Base-by-base conservation (phyloP, 176 grass and related monocot species). In the Chrysopogon serrulatus region DNA sequence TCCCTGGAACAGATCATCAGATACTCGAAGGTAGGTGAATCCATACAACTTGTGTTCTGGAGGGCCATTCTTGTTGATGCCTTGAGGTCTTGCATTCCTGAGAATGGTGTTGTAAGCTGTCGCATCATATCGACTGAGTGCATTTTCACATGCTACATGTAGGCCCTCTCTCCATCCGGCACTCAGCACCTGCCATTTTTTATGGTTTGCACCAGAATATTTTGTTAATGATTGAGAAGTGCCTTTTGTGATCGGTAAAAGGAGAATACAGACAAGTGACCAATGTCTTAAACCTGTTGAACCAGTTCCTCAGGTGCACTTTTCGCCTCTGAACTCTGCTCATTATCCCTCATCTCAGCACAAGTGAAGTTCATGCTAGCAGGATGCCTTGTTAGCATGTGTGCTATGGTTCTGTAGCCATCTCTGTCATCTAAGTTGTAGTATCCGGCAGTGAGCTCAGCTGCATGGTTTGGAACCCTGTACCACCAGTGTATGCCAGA, bases 401-500 rank as follows among this genome's bases (percentile, higher is more conserved):
- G 85, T 28, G 92, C 92, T 74, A 95, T 86, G 42, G 95, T 89
- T 90, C 84, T 87, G 82, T 98, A 98, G 28, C 95, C 92, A 13
- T 98, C 95, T 81, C 90, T 86, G 26, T 92, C 66, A 77, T 85
- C 92, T 69, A 90, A 61, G 76, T 95, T 93, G 83, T 98, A 93
- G 79, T 93, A 98, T 17, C 93, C 93, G 0, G 96, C 86, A 36
- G 93, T 95, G 47, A 98, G 88, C 88, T 98, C 93, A 41, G 93
- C 96, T 68, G 96, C 96, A 10, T 98, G 96, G 79, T 78, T 95
- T 14, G 91, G 86, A 90, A 88, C 86, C 33, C 11, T 86, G 39
- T 98, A 98, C 92, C 92, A 95, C 96, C 96, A 95, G 74, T 95
- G 96, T 53, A 98, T 93, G 23, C 96, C 93, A 31, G 96, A 87